These are phyloP conservation scores for Aspergillus olivimuriae DNA, from an alignment of 495 filamentous ascomycete genomes.

Conservation along the genomic window DNA sequence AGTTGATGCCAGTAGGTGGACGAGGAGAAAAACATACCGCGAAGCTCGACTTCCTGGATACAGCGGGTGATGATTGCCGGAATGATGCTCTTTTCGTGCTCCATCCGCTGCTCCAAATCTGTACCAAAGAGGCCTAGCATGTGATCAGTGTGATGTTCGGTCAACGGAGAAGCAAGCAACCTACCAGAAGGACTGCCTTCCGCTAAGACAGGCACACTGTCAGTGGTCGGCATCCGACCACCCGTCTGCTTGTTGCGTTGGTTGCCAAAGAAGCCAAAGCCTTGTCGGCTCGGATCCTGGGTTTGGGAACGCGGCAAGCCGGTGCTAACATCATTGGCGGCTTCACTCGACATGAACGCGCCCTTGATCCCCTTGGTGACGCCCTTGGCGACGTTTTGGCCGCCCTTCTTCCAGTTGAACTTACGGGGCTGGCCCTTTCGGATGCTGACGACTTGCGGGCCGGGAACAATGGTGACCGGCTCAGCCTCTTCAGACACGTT, in stretches of 20 bases:
- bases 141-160: neutral
- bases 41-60: conserved; percentile 93
- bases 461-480: conserved; percentile 59
- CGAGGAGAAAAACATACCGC: conserved; percentile 41
- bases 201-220: conserved; percentile 46
- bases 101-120: conserved; percentile 77
- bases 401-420: conserved; percentile 98
- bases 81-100: conserved; percentile 83
- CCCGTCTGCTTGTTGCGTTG: conserved; percentile 43
- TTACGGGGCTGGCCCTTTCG: conserved; percentile 88
- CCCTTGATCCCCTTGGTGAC: conserved; percentile 89
- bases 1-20: neutral
- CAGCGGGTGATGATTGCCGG: conserved; percentile 87
- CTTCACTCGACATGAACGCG: conserved; percentile 56
- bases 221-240: conserved; percentile 46
- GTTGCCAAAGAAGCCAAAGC: conserved; percentile 69
- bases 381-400: conserved; percentile 86
- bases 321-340: conserved; percentile 34
- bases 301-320: conserved; percentile 42
- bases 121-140: conserved; percentile 75
- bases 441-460: conserved; percentile 87
- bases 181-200: conserved; percentile 48
- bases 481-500: conserved; percentile 62
- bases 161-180: conserved; percentile 1
- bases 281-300: conserved; percentile 54